A percentile compares a stretch with the other conserved stretches of the same genome.
Conservation (phyloP, 352 stramenopile genomes). For the Globisporangium radiosum region DNA sequence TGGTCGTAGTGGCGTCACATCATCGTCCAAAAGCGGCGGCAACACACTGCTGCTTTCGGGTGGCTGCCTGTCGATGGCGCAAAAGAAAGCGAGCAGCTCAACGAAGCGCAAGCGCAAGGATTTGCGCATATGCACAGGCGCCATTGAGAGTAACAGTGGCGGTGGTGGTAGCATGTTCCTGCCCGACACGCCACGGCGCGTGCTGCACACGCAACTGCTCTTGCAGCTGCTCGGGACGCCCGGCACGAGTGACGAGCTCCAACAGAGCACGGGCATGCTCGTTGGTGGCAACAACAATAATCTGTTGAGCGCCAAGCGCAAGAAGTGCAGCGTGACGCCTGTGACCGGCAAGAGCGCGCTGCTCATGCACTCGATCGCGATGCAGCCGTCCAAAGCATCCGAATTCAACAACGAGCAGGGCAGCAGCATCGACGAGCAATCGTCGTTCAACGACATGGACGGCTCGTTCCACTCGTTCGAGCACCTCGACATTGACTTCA, state of each 20-base stretch:
- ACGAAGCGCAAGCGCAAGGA: constrained; percentile 83
- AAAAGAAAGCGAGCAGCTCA: constrained; percentile 41
- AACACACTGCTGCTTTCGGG: neutral
- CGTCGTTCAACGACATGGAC: constrained; percentile 51
- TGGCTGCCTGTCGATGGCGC: constrained; percentile 1
- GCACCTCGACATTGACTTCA: constrained; percentile 84
- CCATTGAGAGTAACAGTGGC: constrained; percentile 13
- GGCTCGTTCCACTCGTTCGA: constrained; percentile 70
- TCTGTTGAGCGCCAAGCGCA: constrained; percentile 35
- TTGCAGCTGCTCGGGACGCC: constrained; percentile 60
- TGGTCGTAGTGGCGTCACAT: too few relatives aligned
- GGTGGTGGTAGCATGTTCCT: constrained; percentile 62
- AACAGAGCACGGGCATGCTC: neutral
- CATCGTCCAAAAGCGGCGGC: neutral
- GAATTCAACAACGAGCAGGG: constrained; percentile 12
- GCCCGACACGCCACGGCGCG: constrained; percentile 61
- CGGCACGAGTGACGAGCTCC: constrained; percentile 5
- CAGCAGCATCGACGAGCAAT: constrained; percentile 14
- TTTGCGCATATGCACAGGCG: constrained; percentile 66
- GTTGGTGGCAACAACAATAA: too few relatives aligned
- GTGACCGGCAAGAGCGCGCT: constrained; percentile 11
- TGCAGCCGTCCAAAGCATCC: constrained; percentile 23
- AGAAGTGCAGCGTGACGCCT: constrained; percentile 34
- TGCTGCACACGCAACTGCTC: constrained; percentile 75
- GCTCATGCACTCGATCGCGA: constrained; percentile 21